These are phyloP conservation scores for Thielaviopsis punctulata DNA, from an alignment of 2,329 filamentous ascomycete species.

Conservation along the genomic window DNA sequence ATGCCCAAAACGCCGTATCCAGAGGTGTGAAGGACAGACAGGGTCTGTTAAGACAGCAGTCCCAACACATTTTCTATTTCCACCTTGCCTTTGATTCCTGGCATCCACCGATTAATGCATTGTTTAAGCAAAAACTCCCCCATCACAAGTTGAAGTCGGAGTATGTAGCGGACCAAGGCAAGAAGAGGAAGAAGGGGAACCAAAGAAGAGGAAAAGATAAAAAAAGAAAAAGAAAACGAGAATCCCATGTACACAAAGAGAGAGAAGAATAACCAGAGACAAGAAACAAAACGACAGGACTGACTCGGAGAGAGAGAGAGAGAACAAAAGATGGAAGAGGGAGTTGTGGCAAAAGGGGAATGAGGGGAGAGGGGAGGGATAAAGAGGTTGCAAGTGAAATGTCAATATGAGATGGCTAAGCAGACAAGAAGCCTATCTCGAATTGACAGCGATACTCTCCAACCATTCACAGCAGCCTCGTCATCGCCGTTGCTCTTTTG, in stretches of 20 bases:
- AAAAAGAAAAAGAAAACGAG: background rate
- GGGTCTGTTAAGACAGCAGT: background rate
- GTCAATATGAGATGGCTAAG: background rate
- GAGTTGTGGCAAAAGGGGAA: too few relatives aligned
- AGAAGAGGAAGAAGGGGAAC: background rate
- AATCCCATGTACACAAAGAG: background rate
- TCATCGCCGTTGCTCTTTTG: background rate
- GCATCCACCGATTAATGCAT: background rate
- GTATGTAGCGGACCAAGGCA: too few relatives aligned
- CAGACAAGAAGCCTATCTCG: background rate
- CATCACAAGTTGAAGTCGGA: background rate
- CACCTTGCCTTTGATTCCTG: background rate
- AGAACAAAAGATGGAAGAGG: background rate
- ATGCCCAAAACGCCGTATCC: slow-evolving; percentile 11
- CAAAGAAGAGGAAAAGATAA: background rate
- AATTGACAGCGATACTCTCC: too few relatives aligned
- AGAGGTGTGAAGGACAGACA: background rate
- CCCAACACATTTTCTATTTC: background rate
- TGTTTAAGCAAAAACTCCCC: background rate
- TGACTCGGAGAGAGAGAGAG: background rate
- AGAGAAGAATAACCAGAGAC: background rate
- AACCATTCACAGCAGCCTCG: background rate
- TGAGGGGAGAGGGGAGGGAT: too few relatives aligned
- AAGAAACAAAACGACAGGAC: background rate
- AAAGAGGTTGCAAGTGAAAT: background rate